Conservation (phyloP, 352 stramenopile species). For the Phytophthora lateralis region DNA sequence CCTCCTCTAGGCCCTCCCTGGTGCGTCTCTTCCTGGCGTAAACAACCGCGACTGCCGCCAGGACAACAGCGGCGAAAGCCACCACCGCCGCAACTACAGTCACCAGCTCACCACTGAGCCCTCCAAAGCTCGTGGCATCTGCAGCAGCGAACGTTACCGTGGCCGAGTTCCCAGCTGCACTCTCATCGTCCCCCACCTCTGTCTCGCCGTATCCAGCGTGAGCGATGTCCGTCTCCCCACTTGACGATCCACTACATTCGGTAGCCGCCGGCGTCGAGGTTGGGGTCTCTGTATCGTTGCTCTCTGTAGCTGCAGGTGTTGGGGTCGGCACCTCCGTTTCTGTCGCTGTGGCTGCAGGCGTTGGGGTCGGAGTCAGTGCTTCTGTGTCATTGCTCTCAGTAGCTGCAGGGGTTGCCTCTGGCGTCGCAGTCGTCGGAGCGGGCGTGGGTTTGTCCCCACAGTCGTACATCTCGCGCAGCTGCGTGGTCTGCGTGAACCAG, state of each 20-base stretch:
- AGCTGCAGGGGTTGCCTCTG: conserved; percentile 17
- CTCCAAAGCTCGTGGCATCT: conserved; percentile 4
- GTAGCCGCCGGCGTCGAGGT: conserved; percentile 2
- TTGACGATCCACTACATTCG: conserved; percentile 15
- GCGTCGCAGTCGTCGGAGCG: conserved; percentile 26
- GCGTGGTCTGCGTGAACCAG: conserved; percentile 38
- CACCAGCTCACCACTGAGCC: conserved; percentile 17
- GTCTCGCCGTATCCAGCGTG: conserved; percentile 3
- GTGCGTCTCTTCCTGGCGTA: conserved; percentile 26
- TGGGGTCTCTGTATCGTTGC: background rate
- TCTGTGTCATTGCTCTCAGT: conserved; percentile 13
- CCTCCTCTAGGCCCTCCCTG: conserved; percentile 12
- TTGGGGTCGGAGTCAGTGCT: conserved; percentile 7
- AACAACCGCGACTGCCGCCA: conserved; percentile 20
- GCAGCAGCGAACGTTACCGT: conserved; percentile 21
- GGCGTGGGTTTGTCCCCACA: conserved; percentile 34
- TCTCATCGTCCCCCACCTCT: conserved; percentile 21
- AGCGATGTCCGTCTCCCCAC: conserved; percentile 2
- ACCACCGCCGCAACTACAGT: conserved; percentile 16
- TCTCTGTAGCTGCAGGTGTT: conserved; percentile 8
- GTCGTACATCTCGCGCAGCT: conserved; percentile 32
- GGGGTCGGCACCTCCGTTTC: background rate
- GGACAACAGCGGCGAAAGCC: conserved; percentile 27
- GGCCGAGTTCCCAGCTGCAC: conserved; percentile 1
- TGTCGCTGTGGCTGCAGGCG: background rate